Conservation (phyloP, 352 stramenopile genomes). For the Phytophthora kernoviae region DNA sequence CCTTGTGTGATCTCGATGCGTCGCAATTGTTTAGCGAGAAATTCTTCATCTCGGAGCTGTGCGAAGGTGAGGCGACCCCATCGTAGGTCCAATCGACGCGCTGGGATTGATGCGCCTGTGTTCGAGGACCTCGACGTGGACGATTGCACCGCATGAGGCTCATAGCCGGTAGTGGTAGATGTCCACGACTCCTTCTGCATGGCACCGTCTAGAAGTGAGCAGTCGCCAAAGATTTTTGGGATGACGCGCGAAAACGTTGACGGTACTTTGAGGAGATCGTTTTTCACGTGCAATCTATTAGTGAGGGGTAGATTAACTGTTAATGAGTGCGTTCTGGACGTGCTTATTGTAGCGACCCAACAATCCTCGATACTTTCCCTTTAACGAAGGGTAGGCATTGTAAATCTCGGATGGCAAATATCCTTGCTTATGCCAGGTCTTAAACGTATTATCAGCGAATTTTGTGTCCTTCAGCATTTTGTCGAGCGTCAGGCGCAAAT, state of each 20-base stretch:
- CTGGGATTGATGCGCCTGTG: background rate
- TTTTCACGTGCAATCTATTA: too few species aligned
- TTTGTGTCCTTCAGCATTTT: too few species aligned
- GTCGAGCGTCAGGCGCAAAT: too few species aligned
- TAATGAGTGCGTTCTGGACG: too few species aligned
- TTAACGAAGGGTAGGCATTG: too few species aligned
- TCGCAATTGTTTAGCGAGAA: slow-evolving; percentile 67
- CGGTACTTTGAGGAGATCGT: too few species aligned
- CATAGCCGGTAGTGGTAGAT: slow-evolving; percentile 33
- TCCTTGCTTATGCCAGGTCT: too few species aligned
- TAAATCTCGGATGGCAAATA: too few species aligned
- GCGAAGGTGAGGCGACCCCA: slow-evolving; percentile 71
- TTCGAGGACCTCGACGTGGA: background rate
- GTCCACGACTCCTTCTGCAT: slow-evolving; percentile 22
- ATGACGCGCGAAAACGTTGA: background rate
- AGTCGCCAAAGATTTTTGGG: background rate
- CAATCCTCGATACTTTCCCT: too few species aligned
- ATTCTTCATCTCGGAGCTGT: slow-evolving; percentile 70
- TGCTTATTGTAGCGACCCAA: too few species aligned
- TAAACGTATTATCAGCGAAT: too few species aligned
- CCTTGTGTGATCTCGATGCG: slow-evolving; percentile 54
- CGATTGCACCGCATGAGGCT: slow-evolving; percentile 10
- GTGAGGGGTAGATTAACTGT: too few species aligned
- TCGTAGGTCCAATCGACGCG: slow-evolving; percentile 53
- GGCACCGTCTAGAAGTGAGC: background rate